A percentile compares a stretch with the other conserved stretches of the same genome.
Conservation (phyloP, 192 early-diverging fungal species). For the Obelidium mucronatum region DNA sequence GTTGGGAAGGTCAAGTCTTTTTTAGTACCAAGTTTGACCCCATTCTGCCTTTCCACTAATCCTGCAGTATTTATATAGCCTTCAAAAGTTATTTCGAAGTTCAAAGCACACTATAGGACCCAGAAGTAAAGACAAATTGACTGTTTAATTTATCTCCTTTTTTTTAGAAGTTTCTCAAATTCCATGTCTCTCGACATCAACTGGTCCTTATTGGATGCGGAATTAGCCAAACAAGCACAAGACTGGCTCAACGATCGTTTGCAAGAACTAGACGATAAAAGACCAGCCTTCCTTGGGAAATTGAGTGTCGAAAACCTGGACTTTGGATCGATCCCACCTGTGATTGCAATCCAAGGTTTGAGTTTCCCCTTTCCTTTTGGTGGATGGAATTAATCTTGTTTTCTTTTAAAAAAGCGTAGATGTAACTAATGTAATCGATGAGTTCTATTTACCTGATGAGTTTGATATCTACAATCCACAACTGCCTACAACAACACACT, state of each 20-base stretch:
- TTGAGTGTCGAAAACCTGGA: slow-evolving; percentile 56
- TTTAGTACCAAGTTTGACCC: too few relatives aligned
- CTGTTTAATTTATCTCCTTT: not conserved
- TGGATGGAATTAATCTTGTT: not conserved
- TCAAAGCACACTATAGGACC: too few relatives aligned
- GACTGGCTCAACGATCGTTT: slow-evolving; percentile 62
- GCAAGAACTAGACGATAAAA: slow-evolving; percentile 38
- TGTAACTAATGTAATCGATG: slow-evolving; percentile 48
- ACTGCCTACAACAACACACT: not conserved
- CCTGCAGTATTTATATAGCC: too few relatives aligned
- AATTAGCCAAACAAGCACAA: slow-evolving; percentile 47
- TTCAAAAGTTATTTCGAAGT: too few relatives aligned
- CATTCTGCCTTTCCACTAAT: too few relatives aligned
- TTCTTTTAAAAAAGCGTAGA: slow-evolving; percentile 10
- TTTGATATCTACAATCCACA: slow-evolving; percentile 49
- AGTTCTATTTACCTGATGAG: slow-evolving; percentile 61
- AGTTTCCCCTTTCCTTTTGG: not conserved
- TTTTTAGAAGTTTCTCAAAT: not conserved
- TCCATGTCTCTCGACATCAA: slow-evolving; percentile 69
- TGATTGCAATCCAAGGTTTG: slow-evolving; percentile 52
- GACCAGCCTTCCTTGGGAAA: slow-evolving; percentile 62
- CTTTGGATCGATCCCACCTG: slow-evolving; percentile 61
- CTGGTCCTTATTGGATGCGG: slow-evolving; percentile 76
- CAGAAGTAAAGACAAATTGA: too few relatives aligned
- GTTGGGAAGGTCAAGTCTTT: too few relatives aligned